phyloP scores from a whole-genome alignment of 768 basidiomycete genomes.

The Serendipita sp. region DNA sequence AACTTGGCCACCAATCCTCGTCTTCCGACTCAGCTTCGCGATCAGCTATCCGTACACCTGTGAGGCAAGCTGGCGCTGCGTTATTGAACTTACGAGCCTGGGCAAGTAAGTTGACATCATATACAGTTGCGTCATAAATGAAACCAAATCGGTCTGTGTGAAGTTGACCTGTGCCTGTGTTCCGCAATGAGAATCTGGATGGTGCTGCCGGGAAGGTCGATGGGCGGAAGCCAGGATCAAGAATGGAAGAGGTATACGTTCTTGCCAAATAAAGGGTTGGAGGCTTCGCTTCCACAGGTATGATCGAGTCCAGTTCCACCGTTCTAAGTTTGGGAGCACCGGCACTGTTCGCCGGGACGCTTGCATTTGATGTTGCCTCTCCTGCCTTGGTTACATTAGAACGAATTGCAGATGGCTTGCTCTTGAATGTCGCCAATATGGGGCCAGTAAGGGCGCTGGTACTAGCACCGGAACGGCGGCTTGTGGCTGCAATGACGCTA shows the following conservation, averaged over 20 bases:
- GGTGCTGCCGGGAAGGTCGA: conserved; percentile 42
- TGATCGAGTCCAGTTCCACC: conserved; percentile 46
- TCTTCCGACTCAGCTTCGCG: conserved; percentile 40
- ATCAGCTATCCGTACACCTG: conserved; percentile 78
- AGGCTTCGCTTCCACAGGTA: conserved; percentile 62
- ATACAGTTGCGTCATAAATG: conserved; percentile 71
- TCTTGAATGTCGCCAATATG: conserved; percentile 7
- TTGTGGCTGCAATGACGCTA: not conserved
- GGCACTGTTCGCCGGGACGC: not conserved
- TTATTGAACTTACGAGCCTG: conserved; percentile 57
- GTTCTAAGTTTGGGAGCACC: conserved; percentile 18
- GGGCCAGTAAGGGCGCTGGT: conserved; percentile 7
- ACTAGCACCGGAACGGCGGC: conserved; percentile 3
- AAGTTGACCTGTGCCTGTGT: conserved; percentile 9
- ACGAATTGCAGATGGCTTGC: conserved; percentile 2
- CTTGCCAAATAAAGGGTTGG: conserved; percentile 73
- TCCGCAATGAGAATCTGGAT: conserved; percentile 14
- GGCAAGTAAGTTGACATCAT: conserved; percentile 62
- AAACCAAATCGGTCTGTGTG: conserved; percentile 84
- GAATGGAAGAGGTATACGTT: conserved; percentile 55
- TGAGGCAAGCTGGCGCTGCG: conserved; percentile 69
- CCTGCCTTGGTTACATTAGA: not conserved
- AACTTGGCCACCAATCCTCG: conserved; percentile 54
- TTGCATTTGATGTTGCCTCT: not conserved
- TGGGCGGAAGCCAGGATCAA: conserved; percentile 53